Evolutionary conservation across 306 rosid species (phyloP).

Genomic region (Begonia fuchsioides): DNA sequence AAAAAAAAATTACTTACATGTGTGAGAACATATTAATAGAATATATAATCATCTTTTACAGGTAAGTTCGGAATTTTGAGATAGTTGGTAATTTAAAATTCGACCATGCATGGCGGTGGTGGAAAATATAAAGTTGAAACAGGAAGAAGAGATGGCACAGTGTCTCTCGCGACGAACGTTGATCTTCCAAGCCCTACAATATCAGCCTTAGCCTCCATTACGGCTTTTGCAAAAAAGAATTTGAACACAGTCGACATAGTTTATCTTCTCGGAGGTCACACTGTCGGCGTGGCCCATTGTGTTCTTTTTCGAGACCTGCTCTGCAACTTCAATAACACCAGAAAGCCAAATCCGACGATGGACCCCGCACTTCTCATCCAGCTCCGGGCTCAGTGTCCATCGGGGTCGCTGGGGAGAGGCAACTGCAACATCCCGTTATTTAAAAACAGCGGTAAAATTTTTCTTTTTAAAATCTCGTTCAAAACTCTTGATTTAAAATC

Average conservation of each 20-base stretch:
- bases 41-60: too few relatives aligned
- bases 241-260: constrained; percentile 19
- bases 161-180: constrained; percentile 13
- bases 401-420: not conserved
- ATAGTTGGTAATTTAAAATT: too few relatives aligned
- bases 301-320: constrained; percentile 21
- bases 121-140: constrained; percentile 13
- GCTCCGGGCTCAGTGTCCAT: constrained; percentile 9
- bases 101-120: constrained; percentile 9
- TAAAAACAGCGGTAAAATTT: too few relatives aligned
- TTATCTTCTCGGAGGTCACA: constrained; percentile 32
- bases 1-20: too few relatives aligned
- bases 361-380: not conserved
- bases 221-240: constrained; percentile 11
- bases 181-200: constrained; percentile 23
- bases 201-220: constrained; percentile 16
- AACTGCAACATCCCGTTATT: too few relatives aligned
- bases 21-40: too few relatives aligned
- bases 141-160: constrained; percentile 23
- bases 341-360: constrained; percentile 19
- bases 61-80: too few relatives aligned
- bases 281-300: constrained; percentile 25
- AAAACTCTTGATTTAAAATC: too few relatives aligned
- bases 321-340: constrained; percentile 13
- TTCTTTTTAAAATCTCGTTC: too few relatives aligned